Base-by-base conservation (phyloP, 371 early-diverging fungal genomes). In the Polyrhizophydium stewartii region DNA sequence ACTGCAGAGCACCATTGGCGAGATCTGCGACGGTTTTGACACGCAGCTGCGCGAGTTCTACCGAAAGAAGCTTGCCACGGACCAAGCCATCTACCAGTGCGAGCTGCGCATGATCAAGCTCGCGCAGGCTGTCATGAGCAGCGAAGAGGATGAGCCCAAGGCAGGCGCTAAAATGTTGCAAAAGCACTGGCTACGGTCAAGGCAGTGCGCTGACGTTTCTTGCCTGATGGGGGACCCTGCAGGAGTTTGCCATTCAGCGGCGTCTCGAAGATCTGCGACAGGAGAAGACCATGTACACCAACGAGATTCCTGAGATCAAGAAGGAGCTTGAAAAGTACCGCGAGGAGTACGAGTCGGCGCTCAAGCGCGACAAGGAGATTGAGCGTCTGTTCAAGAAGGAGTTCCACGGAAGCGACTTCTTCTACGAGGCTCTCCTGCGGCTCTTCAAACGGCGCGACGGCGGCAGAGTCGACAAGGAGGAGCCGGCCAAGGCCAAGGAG, bases 241-340 rank as follows among this genome's bases (percentile, higher is more conserved):
- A 71, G 68, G 76, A 78, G 58, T 41, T 30, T 17, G 60, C 59
- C 12, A 60, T 80, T 17, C 45, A 60, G 31, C 19, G 45, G 38
- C 47, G 63, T 1, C 55, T 78, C 31, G 79, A 81, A 22, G 64
- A 63, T 21, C 58, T 75, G 27, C 75, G 65, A 62, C 24, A 21
- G 2, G 76, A 77, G 47, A 78, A 77, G 49, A 37, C 57, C 21
- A 49, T 37, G 12, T 67, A 56, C 47, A 38, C 63, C n/a, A 58
- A 69, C 16, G 77, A 81, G 55, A 69, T 79, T 30, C 82, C 82
- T 1, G 82, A 81, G 60, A 64, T 81, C 49, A 81, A 81, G 64
- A 80, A 78, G 62, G 81, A 79, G 27, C 57, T 78, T 1, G 84
- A 84, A 32, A 47, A 61, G 30, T 59, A 45, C 41, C 38, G 71